Evolutionary conservation across 176 grass and related monocot genomes (phyloP), one percentile per base, ranked within the genome.

Genomic region (Hordeum marinum): DNA sequence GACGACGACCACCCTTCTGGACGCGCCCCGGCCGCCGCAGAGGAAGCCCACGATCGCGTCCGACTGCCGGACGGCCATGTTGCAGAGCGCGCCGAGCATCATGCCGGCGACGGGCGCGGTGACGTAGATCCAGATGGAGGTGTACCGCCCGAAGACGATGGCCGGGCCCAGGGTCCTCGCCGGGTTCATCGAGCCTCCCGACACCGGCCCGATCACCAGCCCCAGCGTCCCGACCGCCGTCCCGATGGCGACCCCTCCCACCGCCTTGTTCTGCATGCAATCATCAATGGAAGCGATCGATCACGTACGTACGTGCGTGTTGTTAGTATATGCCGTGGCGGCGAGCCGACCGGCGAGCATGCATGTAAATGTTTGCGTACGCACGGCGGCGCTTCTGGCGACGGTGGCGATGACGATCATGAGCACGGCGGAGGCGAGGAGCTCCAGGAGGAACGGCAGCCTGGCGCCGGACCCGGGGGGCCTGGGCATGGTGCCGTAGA

Each of bases 141-240:
- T 87, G 74, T 92, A 92, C 25, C 88, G 74, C 8, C 26, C 45
- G 34, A 85, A 73, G 6, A 92, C 71, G 21, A 92, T 83, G 8
- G 92, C 90, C 11, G 92, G 92, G 12, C 92, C 92, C 26, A 94
- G 63, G 25, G 82, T 86, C 52, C 92, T 90, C 10, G 77, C 79
- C n/a, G 92, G 89, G 41, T 94, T 94, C 92, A 92, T 94, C 2
- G 92, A 94, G 12, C 87, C 90, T 29, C 92, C 92, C 2, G 92
- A 90, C 23, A 94, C 40, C n/a, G 86, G 92, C 32, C 92, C 89
- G 27, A 88, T 90, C 21, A 89, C 6, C 59, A 86, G 80, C 2
- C 78, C 87, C 18, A 88, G 55, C 0, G 72, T 45, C 21, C 85
- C 82, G 3, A 88, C 82, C 4, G 90, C 35, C 0, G 25, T 77